Percentiles rank a stretch among this genome's conserved stretches.
Evolutionary conservation across 192 early-diverging fungal species (phyloP).

Genomic region (Mortierella claussenii): DNA sequence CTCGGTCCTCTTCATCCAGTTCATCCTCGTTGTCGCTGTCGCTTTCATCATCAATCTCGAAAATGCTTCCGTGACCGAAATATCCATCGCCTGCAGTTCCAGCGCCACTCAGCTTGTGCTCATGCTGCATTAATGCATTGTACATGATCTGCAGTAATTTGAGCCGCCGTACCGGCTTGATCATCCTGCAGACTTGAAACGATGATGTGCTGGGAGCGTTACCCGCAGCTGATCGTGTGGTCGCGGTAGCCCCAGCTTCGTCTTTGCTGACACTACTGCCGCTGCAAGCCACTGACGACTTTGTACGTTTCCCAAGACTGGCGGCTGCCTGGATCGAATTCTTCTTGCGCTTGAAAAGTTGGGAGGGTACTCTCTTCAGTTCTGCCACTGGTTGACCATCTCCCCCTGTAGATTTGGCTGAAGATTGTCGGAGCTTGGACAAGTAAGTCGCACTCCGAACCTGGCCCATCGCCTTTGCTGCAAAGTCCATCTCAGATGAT

Average conservation of each 20-base stretch:
- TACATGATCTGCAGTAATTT: constrained; percentile 51
- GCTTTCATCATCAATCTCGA: neutral
- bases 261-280: neutral
- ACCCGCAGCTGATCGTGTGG: neutral
- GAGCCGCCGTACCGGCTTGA: constrained; percentile 45
- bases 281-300: neutral
- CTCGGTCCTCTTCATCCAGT: neutral
- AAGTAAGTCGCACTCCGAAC: constrained; percentile 23
- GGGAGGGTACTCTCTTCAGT: constrained; percentile 5
- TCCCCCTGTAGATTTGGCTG: neutral
- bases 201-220: neutral
- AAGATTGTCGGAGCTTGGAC: constrained; percentile 14
- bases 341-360: constrained; percentile 31
- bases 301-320: neutral
- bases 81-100: neutral
- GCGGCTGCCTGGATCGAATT: neutral
- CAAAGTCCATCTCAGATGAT: constrained; percentile 13
- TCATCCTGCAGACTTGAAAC: constrained; percentile 44
- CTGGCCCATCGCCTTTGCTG: constrained; percentile 22
- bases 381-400: neutral
- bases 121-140: constrained; percentile 29
- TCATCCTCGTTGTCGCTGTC: neutral
- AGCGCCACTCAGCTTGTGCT: neutral
- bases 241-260: neutral
- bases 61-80: neutral